Evolutionary conservation across 2,329 filamentous ascomycete species (phyloP), one percentile per base, ranked within the genome.

Genomic region (Aspergillus aculeatinus): DNA sequence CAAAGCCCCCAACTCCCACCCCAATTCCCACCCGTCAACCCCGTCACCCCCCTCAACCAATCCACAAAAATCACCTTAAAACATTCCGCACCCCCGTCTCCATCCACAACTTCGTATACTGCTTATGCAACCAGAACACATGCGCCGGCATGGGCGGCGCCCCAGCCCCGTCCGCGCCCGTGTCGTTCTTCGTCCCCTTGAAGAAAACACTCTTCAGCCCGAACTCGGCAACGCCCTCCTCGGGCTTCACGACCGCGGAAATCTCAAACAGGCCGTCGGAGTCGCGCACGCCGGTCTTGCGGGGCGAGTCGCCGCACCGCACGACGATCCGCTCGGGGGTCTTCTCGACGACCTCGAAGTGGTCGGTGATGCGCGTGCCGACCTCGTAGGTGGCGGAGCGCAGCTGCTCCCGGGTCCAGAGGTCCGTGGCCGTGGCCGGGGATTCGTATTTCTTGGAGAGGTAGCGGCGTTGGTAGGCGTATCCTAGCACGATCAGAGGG

Each of bases 311-410:
- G 16, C 88, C 88, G 65, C 85, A 88, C 23, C 88, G 84, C 23
- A 90, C 81, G 0, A 86, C 80, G 60, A 90, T 87, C 11, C 81
- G 78, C 6, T 80, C 81, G 0, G 83, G 77, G 0, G 83, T 87
- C 75, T 88, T 88, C 56, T 87, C 83, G 1, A 91, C 77, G 0
- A 91, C 87, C 72, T 90, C 86, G 69, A 91, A 91, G 73, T 91
- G 88, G 70, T 91, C 87, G 3, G 85, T 89, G 59, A 91, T 83
- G 47, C 80, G 70, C 1, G 88, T 89, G 35, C 88, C 88, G 44
- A 82, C 79, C 21, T 86, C 82, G 70, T 90, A 91, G 10, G 66
- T 79, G 59, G 80, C 85, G n/a, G 74, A 66, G 5, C 79, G 72
- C 1, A 91, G 81, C 55, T 87, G 80, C 11, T 81, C 74, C 3